Conservation (phyloP, 345 rosid genomes). For the Orychophragmus violaceus region DNA sequence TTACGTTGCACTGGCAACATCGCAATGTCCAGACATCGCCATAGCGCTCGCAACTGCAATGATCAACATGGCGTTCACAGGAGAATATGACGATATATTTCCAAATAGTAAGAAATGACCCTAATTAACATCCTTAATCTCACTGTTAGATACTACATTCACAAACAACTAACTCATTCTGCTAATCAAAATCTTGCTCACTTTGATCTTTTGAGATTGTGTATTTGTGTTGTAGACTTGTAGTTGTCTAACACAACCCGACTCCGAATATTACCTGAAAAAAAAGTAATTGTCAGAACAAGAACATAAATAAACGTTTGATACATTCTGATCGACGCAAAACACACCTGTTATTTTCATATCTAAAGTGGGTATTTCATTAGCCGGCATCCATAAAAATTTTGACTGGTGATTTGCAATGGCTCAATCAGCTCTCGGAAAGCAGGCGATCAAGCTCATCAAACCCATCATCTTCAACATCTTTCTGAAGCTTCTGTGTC, state of each 20-base stretch:
- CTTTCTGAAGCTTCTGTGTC: neutral
- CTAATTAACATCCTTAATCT: neutral
- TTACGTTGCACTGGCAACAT: too few relatives aligned
- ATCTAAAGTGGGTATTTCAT: neutral
- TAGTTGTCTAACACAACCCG: neutral
- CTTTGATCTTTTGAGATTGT: neutral
- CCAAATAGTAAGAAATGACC: neutral
- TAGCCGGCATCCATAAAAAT: neutral
- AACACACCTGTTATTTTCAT: neutral
- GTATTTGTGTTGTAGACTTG: neutral
- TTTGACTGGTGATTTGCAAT: neutral
- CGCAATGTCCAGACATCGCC: too few relatives aligned
- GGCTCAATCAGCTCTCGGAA: neutral
- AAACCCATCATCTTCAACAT: too few relatives aligned
- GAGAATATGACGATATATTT: neutral
- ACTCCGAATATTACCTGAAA: neutral
- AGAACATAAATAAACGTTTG: neutral
- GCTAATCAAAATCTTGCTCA: neutral
- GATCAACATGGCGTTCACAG: too few relatives aligned
- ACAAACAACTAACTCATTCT: neutral
- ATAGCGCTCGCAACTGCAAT: too few relatives aligned
- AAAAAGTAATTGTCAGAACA: neutral
- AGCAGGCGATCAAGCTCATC: conserved; percentile 43
- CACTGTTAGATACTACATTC: neutral
- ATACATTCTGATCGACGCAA: neutral